These are phyloP conservation scores for Datisca glomerata DNA, from an alignment of 306 rosid species.

Conservation along the genomic window DNA sequence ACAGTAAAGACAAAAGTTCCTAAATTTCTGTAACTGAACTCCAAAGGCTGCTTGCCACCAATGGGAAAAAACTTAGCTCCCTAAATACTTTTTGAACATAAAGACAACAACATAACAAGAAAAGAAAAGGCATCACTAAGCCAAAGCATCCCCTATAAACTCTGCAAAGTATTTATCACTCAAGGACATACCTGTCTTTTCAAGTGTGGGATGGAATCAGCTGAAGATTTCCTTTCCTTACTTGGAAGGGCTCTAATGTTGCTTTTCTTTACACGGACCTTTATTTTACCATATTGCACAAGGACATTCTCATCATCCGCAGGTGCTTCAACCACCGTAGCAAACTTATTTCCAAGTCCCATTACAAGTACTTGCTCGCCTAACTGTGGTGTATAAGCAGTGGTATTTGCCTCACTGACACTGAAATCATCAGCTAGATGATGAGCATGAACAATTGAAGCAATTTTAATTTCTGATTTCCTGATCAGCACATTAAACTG, in stretches of 20 bases:
- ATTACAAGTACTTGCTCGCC: conserved; percentile 66
- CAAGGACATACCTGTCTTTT: conserved; percentile 50
- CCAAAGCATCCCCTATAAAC: conserved; percentile 3
- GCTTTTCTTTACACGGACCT: conserved; percentile 73
- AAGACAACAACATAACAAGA: conserved; percentile 5
- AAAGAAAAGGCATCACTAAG: conserved; percentile 4
- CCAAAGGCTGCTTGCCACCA: too few species aligned
- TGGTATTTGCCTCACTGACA: conserved; percentile 19
- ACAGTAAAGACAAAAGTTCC: too few species aligned
- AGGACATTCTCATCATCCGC: conserved; percentile 51
- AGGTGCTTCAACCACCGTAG: conserved; percentile 56
- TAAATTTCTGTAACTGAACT: too few species aligned
- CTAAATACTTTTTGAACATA: background rate
- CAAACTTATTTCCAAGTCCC: conserved; percentile 64
- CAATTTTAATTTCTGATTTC: conserved; percentile 60
- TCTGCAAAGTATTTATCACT: background rate
- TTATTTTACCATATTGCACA: conserved; percentile 78
- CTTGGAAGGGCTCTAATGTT: conserved; percentile 40
- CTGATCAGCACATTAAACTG: conserved; percentile 49
- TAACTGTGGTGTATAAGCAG: conserved; percentile 44
- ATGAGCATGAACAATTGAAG: conserved; percentile 55
- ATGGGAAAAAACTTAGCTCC: too few species aligned
- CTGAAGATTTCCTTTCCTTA: conserved; percentile 21
- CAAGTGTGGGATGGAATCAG: conserved; percentile 25
- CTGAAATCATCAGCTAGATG: conserved; percentile 24